Base-by-base conservation (phyloP, 2,329 filamentous ascomycete species). In the Penicillium sp. region DNA sequence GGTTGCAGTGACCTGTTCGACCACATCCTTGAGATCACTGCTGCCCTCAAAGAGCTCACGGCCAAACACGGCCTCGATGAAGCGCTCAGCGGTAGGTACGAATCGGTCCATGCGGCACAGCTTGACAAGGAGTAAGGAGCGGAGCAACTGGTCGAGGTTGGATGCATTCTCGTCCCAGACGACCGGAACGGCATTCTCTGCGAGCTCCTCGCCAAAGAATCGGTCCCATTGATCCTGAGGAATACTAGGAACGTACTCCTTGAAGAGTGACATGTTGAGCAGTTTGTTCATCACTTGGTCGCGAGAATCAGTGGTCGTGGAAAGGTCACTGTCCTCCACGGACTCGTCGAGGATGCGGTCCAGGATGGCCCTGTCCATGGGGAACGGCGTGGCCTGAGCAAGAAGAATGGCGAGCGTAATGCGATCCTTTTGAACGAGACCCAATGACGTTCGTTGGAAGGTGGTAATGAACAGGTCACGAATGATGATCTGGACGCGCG, bases 101-200 rank as follows among this genome's bases (percentile, higher is more conserved):
- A 98, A 95, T 34, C 94, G 84, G 67, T 98, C 93, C 58, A 97
- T 84, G 49, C 94, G 86, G 79, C 95, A 95, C 14, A 97, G 76
- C 70, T 97, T 98, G 70, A 98, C 80, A 13, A 98, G 77, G 6
- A 98, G 75, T 44, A 98, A 79, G n/a, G 88, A 87, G 40, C 86
- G 77, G 22, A 98, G 80, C 14, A 86, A 82, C 67, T 86, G 81
- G 67, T 96, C 87, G 47, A 86, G 80, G 3, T 79, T 74, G 50
- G 81, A 78, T 4, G 77, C 77, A 37, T 71, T 75, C 13, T 81
- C 77, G 27, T 84, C 80, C 85, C 89, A 93, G 38, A 89, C 75
- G 32, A 77, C 72, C 7, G 94, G 94, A 23, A 96, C 84, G 51
- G 78, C 81, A 53, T 87, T 85, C 70, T 98, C 93, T 13, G 87